A percentile compares a stretch with the other conserved stretches of the same genome.
phyloP scores from a whole-genome alignment of 225 moss, liverwort and hornwort species.

The Marchantia polymorpha region DNA sequence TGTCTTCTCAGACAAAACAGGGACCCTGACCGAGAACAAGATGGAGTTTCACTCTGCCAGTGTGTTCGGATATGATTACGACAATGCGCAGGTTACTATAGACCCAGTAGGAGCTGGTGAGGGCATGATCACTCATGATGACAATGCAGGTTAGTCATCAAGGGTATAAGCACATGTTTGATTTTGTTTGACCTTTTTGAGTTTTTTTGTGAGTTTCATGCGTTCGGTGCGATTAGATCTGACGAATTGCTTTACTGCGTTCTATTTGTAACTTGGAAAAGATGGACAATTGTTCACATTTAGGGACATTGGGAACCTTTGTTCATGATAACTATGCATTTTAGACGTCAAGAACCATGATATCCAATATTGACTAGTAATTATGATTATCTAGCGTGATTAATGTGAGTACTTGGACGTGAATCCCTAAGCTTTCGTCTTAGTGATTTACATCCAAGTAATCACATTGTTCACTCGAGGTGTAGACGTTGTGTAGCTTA shows the following conservation, averaged over 20 bases:
- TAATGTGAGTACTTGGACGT: not conserved
- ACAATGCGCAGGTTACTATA: constrained; percentile 33
- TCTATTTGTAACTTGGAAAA: too few species aligned
- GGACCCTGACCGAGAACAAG: constrained; percentile 90
- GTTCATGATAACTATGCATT: not conserved
- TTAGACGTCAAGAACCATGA: not conserved
- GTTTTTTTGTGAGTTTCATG: not conserved
- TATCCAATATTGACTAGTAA: too few species aligned
- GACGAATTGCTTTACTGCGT: not conserved
- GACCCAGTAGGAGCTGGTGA: constrained; percentile 28
- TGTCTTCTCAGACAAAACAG: constrained; percentile 89
- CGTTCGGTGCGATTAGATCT: not conserved
- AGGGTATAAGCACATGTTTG: not conserved
- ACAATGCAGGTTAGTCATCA: constrained; percentile 24
- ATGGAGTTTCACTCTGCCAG: constrained; percentile 90
- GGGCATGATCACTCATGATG: constrained; percentile 32
- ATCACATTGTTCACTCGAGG: too few species aligned
- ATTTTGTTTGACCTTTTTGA: not conserved
- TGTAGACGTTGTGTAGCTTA: not conserved
- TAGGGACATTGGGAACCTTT: not conserved
- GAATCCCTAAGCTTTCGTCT: not conserved
- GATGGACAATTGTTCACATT: not conserved
- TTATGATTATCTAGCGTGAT: too few species aligned
- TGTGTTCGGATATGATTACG: constrained; percentile 61
- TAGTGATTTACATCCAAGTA: not conserved